phyloP scores from a whole-genome alignment of 2,329 filamentous ascomycete species.

The Corinectria fuckeliana region DNA sequence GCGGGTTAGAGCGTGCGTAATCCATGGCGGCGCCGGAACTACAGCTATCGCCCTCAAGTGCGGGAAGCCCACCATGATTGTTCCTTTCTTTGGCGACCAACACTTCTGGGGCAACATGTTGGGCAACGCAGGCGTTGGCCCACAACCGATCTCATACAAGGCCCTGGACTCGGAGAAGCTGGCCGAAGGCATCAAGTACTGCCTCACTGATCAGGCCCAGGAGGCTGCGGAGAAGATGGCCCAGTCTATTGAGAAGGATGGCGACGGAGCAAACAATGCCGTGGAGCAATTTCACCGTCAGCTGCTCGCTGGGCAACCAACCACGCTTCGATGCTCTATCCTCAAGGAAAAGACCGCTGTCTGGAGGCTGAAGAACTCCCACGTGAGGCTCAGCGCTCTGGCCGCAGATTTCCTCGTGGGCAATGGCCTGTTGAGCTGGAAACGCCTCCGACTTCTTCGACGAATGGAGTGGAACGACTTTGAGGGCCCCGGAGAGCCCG shows the following conservation, averaged over 20 bases:
- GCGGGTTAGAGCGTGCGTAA: conserved; percentile 68
- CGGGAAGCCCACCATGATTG: conserved; percentile 75
- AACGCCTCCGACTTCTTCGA: conserved; percentile 66
- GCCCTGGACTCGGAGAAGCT: conserved; percentile 67
- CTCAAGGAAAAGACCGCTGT: conserved; percentile 67
- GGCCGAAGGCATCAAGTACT: conserved; percentile 73
- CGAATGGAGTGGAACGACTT: conserved; percentile 81
- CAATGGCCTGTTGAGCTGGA: conserved; percentile 67
- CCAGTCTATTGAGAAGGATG: conserved; percentile 64
- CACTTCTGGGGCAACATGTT: conserved; percentile 80
- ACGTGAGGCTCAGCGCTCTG: conserved; percentile 65
- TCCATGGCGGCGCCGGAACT: conserved; percentile 80
- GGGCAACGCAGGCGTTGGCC: conserved; percentile 67
- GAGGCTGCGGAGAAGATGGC: conserved; percentile 66
- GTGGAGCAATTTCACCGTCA: conserved; percentile 71
- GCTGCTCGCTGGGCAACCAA: conserved; percentile 57
- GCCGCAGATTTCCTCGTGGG: conserved; percentile 71
- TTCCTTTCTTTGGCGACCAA: conserved; percentile 83
- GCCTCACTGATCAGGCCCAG: conserved; percentile 66
- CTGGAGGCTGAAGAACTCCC: conserved; percentile 69
- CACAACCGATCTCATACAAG: conserved; percentile 73
- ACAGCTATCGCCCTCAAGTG: conserved; percentile 77
- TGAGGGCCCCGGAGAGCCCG: conserved; percentile 74
- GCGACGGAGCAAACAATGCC: conserved; percentile 74
- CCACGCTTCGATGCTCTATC: conserved; percentile 70